A percentile compares a stretch with the other conserved stretches of the same genome.
Conservation (phyloP, 176 grass and related monocot species). For the Eleusine coracana region DNA sequence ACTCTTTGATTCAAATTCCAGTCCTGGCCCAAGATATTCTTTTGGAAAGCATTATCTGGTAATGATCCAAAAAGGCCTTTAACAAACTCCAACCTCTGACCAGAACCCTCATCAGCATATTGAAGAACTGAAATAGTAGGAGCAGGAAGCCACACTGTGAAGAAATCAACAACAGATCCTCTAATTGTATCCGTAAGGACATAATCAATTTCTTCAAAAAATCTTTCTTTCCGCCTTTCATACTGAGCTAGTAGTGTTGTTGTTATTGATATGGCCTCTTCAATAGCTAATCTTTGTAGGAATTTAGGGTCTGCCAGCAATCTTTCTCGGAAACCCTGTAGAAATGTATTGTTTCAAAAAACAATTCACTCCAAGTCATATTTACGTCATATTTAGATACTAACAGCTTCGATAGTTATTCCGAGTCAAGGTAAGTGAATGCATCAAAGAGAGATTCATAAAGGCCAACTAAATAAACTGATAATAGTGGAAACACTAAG, state of each 20-base stretch:
- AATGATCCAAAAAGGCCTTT: constrained; percentile 80
- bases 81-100: constrained; percentile 68
- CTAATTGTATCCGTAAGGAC: constrained; percentile 95
- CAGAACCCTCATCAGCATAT: constrained; percentile 73
- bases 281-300: constrained; percentile 87
- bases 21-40: constrained; percentile 70
- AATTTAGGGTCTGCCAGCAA: constrained; percentile 96
- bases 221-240: constrained; percentile 81
- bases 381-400: background rate
- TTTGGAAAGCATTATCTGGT: constrained; percentile 98
- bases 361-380: background rate
- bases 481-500: constrained; percentile 14
- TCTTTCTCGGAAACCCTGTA: constrained; percentile 95
- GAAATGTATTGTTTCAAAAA: constrained; percentile 16
- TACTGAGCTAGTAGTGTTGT: constrained; percentile 95
- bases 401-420: constrained; percentile 14
- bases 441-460: constrained; percentile 21
- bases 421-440: background rate
- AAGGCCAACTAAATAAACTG: constrained; percentile 21
- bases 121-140: constrained; percentile 94
- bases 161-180: constrained; percentile 96
- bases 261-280: constrained; percentile 93
- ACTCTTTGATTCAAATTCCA: constrained; percentile 84
- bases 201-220: constrained; percentile 97
- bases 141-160: constrained; percentile 99